phyloP scores from a whole-genome alignment of 176 grass and related monocot genomes.

The Phoenix dactylifera region DNA sequence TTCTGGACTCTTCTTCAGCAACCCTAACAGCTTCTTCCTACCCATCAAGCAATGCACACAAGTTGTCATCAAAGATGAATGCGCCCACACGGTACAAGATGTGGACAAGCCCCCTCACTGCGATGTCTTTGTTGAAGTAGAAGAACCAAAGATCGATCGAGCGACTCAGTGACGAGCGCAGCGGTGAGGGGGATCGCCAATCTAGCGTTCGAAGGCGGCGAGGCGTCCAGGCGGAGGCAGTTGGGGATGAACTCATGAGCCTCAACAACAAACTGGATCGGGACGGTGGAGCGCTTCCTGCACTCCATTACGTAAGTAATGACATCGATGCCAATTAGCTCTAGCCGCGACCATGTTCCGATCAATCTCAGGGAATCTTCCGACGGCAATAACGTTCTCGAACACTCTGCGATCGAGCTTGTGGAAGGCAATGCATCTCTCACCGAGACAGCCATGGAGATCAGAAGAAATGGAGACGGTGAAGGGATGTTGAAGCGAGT shows the following conservation, averaged over 20 bases:
- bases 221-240: conserved; percentile 18
- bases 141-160: conserved; percentile 43
- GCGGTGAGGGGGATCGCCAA: conserved; percentile 30
- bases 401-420: conserved; percentile 19
- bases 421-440: conserved; percentile 40
- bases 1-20: background rate
- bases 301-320: background rate
- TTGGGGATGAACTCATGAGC: conserved; percentile 24
- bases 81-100: conserved; percentile 31
- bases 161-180: background rate
- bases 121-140: conserved; percentile 29
- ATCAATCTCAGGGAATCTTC: conserved; percentile 11
- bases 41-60: conserved; percentile 9
- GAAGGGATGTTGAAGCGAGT: too few species aligned
- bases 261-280: conserved; percentile 13
- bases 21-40: conserved; percentile 4
- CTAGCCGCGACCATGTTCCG: conserved; percentile 42
- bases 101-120: conserved; percentile 14
- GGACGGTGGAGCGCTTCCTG: background rate
- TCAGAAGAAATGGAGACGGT: background rate
- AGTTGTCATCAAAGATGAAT: conserved; percentile 41
- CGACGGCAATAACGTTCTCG: conserved; percentile 15
- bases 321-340: conserved; percentile 19
- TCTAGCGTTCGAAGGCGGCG: background rate
- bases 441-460: conserved; percentile 23